Evolutionary conservation across 345 rosid genomes (phyloP).

Genomic region (Xanthoceras sorbifolium): DNA sequence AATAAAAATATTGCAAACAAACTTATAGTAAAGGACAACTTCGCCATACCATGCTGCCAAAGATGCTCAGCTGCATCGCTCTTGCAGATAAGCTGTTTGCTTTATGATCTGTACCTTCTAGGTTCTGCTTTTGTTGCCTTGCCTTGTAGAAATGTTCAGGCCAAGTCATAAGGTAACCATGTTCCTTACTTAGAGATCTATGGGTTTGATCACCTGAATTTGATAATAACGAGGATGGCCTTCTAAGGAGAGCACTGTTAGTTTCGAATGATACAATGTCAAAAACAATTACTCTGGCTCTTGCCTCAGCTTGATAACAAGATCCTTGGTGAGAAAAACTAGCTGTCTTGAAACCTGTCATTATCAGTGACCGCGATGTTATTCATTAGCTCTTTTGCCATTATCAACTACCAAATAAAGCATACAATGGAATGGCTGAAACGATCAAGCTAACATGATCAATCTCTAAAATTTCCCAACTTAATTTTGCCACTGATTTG

Average conservation of each 20-base stretch:
- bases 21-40: not conserved
- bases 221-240: constrained; percentile 49
- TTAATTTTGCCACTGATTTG: not conserved
- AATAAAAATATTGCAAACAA: not conserved
- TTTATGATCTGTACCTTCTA: constrained; percentile 24
- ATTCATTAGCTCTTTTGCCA: not conserved
- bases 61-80: constrained; percentile 81
- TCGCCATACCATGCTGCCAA: constrained; percentile 74
- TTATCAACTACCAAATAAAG: not conserved
- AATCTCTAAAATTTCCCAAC: not conserved
- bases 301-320: constrained; percentile 64
- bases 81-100: constrained; percentile 59
- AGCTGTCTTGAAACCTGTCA: constrained; percentile 41
- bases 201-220: constrained; percentile 49
- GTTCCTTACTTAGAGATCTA: constrained; percentile 55
- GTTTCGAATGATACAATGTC: constrained; percentile 59
- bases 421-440: not conserved
- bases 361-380: constrained; percentile 2
- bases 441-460: not conserved
- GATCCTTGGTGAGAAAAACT: constrained; percentile 63
- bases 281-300: constrained; percentile 74
- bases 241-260: constrained; percentile 40
- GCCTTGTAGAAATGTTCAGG: constrained; percentile 52
- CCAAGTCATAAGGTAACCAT: constrained; percentile 70
- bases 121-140: constrained; percentile 29